Evolutionary conservation across 2,329 filamentous ascomycete species (phyloP), one percentile per base, ranked within the genome.

Genomic region (Knoxdaviesia capensis): DNA sequence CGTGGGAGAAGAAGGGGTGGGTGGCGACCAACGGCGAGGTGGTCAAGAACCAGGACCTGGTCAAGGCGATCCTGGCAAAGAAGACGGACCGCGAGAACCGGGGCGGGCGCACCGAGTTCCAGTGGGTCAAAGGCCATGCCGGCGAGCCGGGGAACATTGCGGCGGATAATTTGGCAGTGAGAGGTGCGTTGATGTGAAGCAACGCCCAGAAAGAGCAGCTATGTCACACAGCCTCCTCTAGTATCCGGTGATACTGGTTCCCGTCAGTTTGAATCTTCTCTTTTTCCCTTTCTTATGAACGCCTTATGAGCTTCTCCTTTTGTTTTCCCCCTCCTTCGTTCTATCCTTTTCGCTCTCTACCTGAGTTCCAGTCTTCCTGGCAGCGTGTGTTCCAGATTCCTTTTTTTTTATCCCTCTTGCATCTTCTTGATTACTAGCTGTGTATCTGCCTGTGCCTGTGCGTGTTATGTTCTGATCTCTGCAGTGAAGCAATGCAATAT

Each of bases 81-180:
- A 81, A 94, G 40, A 73, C 80, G 29, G 72, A 83, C 55, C 69
- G 84, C 40, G 68, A 74, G 40, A 63, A 60, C 42, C 61, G 66
- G 1, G 73, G 72, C 10, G 68, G 68, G 3, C 60, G 65, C 48
- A 92, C 83, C 0, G 61, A 71, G 42, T 90, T 94, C 52, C 69
- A 77, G 47, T 96, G 87, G 87, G 76, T 94, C 39, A 94, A 93
- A 59, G 90, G 86, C 0, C 90, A 98, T 55, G 69, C 68, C 30
- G 66, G 66, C 38, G 66, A 84, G 49, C 57, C 62, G 4, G 87
- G 88, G 2, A 96, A 96, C 52, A 66, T 74, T 38, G 80, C 75
- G 8, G 90, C 90, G 1, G 88, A 96, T 63, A 58, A 58, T 46
- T 62, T 94, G 46, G 87, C 87, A 1, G 78, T 84, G 33, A 46